Base-by-base conservation (phyloP, 148 eudicot species). In the Diospyros lotus region DNA sequence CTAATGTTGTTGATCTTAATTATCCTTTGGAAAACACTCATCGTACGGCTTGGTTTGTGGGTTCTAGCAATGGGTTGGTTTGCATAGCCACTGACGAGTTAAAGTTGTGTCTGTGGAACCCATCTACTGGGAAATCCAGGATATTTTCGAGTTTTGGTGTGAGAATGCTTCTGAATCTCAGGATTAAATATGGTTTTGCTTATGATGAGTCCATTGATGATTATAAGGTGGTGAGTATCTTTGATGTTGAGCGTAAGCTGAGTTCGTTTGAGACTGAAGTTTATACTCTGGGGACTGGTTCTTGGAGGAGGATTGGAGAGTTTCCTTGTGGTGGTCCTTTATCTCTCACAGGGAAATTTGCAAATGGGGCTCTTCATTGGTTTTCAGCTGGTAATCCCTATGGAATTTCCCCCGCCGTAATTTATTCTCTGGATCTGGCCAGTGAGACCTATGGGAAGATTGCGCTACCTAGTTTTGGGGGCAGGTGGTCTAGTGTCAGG, bases 341-440 rank as follows among this genome's bases (percentile, higher is more conserved):
- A 10, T 5, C 66, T 54, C 53, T 17, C 0, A n/a, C 41, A 2
- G 83, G 79, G 53, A 59, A 45, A 65, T 56, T 40, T 67, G 74
- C 72, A 1, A 82, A 77, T 71, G 80, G 84, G 71, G 69, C 73
- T 44, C 81, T 84, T 67, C 82, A 84, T 79, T 84, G 87, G 84
- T 71, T 73, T 11, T 79, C 61, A 1, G 18, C 18, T 8, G 71
- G 59, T 15, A 50, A 14, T 2, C n/a, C 28, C 0, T 40, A 6
- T 0, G 18, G 59, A 0, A 48, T 66, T 61, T 52, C 15, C 2
- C 1, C 53, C 0, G 6, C 54, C n/a, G 6, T 17, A 48, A 74
- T 84, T 63, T 40, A 79, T 55, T 76, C 81, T 14, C 71, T 76
- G 10, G 80, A 84, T 76, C 54, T 81, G 3, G 76, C 8, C 43